Evolutionary conservation across 2,329 filamentous ascomycete genomes (phyloP), one percentile per base, ranked within the genome.

Genomic region (Stemphylium beticola): DNA sequence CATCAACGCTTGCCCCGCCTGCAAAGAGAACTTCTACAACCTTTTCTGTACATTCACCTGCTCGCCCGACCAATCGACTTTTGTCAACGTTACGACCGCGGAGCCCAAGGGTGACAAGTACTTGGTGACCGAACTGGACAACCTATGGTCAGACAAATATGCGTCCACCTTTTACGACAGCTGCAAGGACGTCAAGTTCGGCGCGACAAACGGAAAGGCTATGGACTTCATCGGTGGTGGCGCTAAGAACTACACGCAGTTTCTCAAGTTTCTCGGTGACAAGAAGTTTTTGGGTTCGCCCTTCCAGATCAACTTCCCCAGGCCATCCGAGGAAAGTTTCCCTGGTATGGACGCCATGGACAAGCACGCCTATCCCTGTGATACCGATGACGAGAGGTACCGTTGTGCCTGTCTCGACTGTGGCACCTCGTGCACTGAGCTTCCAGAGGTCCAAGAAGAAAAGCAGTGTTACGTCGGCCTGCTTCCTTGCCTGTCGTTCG

Each of bases 121-220:
- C 53, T 76, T 92, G n/a, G 92, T 97, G 12, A 92, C 90, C 1
- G 92, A 97, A 78, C 79, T 99, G 18, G 93, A 97, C 71, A 93
- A 97, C 70, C 80, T 98, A 5, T 87, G 97, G 65, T 91, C 92
- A 2, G 83, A 92, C 52, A 82, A 89, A 48, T 98, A 96, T 73
- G 93, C 92, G 38, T 83, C 85, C 8, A 92, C 90, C 1, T 96
- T 99, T 79, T 99, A 93, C 74, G 85, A 96, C 76, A 99, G 95
- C 78, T 99, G 95, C 81, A 98, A 98, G 77, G 92, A 99, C 74
- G 93, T 99, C 77, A 99, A 99, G 73, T 97, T 98, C 69, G 95
- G 95, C 32, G 90, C 93, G 6, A 93, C 93, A 37, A 96, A 96
- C 71, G 89, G 91, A 57, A 92, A 89, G 68, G 95, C 93, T 14